phyloP scores from a whole-genome alignment of 176 grass and related monocot genomes.

The Dendrocalamus sinicus region DNA sequence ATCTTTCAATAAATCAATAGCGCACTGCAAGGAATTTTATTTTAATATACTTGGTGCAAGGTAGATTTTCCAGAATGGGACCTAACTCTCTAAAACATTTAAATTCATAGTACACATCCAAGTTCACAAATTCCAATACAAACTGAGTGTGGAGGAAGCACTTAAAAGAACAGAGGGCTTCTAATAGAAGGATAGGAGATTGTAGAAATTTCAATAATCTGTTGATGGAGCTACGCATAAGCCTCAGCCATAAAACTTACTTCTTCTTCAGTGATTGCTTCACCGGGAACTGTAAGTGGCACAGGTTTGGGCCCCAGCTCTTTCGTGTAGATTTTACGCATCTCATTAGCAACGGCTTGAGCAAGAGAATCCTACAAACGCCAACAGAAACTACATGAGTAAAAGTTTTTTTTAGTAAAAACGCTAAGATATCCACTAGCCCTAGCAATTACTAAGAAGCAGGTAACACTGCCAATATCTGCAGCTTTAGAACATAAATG shows the following conservation, averaged over 20 bases:
- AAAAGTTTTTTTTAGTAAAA: slow-evolving; percentile 15
- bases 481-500: slow-evolving; percentile 15
- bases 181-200: not conserved
- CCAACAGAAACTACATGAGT: slow-evolving; percentile 24
- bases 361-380: slow-evolving; percentile 79
- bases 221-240: not conserved
- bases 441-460: slow-evolving; percentile 4
- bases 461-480: not conserved
- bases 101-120: not conserved
- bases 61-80: not conserved
- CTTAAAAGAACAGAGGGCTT: not conserved
- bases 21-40: not conserved
- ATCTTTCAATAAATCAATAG: not conserved
- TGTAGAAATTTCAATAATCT: slow-evolving; percentile 1
- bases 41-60: slow-evolving; percentile 19
- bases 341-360: slow-evolving; percentile 84
- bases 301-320: slow-evolving; percentile 83
- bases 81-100: slow-evolving; percentile 8
- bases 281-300: slow-evolving; percentile 79
- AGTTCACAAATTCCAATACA: not conserved
- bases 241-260: slow-evolving; percentile 47
- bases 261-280: slow-evolving; percentile 89
- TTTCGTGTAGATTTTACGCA: slow-evolving; percentile 74
- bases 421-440: not conserved
- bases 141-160: not conserved